Evolutionary conservation across 495 filamentous ascomycete genomes (phyloP).

Genomic region (Aspergillus asperescens): DNA sequence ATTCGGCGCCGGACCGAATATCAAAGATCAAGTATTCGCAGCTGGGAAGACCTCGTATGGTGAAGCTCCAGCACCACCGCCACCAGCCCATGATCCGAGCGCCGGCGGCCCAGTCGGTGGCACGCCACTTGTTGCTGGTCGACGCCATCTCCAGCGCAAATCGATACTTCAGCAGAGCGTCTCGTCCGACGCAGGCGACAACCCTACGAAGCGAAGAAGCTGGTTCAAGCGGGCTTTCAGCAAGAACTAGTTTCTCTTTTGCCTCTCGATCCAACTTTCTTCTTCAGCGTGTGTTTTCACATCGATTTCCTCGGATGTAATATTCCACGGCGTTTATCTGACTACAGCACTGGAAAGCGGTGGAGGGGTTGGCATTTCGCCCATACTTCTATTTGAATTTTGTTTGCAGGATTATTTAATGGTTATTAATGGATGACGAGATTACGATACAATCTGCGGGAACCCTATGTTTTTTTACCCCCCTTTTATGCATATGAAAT

Average conservation of each 20-base stretch:
- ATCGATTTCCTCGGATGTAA: constrained; percentile 14
- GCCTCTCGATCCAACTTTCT: not conserved
- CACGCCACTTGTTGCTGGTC: constrained; percentile 17
- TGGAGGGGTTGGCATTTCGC: no score
- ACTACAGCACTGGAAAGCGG: constrained; percentile 10
- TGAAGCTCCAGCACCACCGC: constrained; percentile 11
- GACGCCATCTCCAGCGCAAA: constrained; percentile 26
- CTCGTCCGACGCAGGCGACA: constrained; percentile 14
- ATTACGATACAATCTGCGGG: no score
- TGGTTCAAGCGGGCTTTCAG: constrained; percentile 84
- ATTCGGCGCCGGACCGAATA: constrained; percentile 39
- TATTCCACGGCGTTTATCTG: constrained; percentile 23
- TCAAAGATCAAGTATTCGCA: constrained; percentile 12
- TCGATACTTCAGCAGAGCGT: constrained; percentile 9
- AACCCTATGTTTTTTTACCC: no score
- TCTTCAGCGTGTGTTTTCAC: constrained; percentile 10
- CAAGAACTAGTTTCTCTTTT: constrained; percentile 41
- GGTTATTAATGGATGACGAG: constrained; percentile 26
- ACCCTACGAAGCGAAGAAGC: constrained; percentile 71
- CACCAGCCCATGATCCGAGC: constrained; percentile 17
- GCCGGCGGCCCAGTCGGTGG: constrained; percentile 25
- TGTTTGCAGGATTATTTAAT: constrained; percentile 11
- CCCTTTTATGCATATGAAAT: no score
- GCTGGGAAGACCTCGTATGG: constrained; percentile 14
- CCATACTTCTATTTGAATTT: constrained; percentile 11